These are phyloP conservation scores for Chiua virens DNA, from an alignment of 768 basidiomycete species.

Conservation along the genomic window DNA sequence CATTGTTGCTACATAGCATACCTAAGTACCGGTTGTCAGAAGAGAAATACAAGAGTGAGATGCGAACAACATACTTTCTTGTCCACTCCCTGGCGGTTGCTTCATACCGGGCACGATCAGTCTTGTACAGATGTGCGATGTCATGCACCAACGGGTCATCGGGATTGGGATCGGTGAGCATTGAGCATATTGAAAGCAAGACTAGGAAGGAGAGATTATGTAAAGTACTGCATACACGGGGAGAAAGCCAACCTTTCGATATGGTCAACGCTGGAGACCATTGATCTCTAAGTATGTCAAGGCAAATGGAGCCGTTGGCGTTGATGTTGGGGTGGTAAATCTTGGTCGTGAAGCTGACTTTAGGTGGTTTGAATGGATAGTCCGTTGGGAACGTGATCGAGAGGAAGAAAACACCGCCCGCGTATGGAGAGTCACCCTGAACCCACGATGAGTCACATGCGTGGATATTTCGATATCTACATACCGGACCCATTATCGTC, in stretches of 20 bases:
- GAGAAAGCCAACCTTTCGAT: slow-evolving; percentile 79
- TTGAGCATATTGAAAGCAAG: slow-evolving; percentile 95
- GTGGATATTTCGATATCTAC: slow-evolving; percentile 32
- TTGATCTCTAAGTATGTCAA: slow-evolving; percentile 98
- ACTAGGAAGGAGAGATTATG: slow-evolving; percentile 46
- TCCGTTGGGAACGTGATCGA: slow-evolving; percentile 93
- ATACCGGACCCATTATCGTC: slow-evolving; percentile 98
- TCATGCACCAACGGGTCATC: slow-evolving; percentile 99
- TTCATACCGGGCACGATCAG: slow-evolving; percentile 94
- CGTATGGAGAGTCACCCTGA: slow-evolving; percentile 95
- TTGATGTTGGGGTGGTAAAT: slow-evolving; percentile 99
- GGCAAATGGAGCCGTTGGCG: slow-evolving; percentile 97
- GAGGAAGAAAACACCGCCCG: slow-evolving; percentile 99
- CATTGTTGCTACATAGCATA: slow-evolving; percentile 52
- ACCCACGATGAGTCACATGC: slow-evolving; percentile 25
- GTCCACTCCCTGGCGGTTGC: slow-evolving; percentile 99
- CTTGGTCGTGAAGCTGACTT: slow-evolving; percentile 99
- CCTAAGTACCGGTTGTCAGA: slow-evolving; percentile 22
- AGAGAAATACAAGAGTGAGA: not conserved
- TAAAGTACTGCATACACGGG: not conserved
- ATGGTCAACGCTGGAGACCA: slow-evolving; percentile 99
- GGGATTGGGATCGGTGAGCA: slow-evolving; percentile 99
- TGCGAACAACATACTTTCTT: slow-evolving; percentile 75
- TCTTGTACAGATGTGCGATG: slow-evolving; percentile 99
- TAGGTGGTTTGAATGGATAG: slow-evolving; percentile 99